phyloP scores from a whole-genome alignment of 768 basidiomycete genomes.

The Mycena indigotica region DNA sequence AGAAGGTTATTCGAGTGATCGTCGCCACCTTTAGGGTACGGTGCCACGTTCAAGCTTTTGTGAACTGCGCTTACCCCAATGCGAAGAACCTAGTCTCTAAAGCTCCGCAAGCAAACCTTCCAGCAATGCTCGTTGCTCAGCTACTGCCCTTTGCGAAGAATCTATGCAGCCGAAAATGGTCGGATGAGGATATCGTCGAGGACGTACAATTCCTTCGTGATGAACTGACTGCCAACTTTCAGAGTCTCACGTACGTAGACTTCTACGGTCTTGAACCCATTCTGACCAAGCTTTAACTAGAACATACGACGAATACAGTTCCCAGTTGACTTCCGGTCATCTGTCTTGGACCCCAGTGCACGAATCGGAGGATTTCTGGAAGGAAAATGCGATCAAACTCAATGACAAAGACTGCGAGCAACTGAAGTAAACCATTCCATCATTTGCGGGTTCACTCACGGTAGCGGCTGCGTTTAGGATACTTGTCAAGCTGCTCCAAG shows the following conservation, averaged over 20 bases:
- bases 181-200: slow-evolving; percentile 92
- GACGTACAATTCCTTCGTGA: slow-evolving; percentile 87
- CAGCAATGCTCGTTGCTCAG: slow-evolving; percentile 89
- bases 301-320: slow-evolving; percentile 95
- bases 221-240: slow-evolving; percentile 81
- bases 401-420: slow-evolving; percentile 85
- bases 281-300: slow-evolving; percentile 39
- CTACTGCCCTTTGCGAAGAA: slow-evolving; percentile 87
- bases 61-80: slow-evolving; percentile 6
- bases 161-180: slow-evolving; percentile 82
- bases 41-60: slow-evolving; percentile 1
- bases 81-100: slow-evolving; percentile 84
- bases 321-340: slow-evolving; percentile 87
- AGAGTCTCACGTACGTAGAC: slow-evolving; percentile 80
- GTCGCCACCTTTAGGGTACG: slow-evolving; percentile 86
- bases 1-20: slow-evolving; percentile 94
- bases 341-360: slow-evolving; percentile 96
- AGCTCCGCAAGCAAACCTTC: slow-evolving; percentile 85
- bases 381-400: slow-evolving; percentile 85
- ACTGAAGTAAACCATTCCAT: slow-evolving; percentile 60
- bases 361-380: slow-evolving; percentile 97
- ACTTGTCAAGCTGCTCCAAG: slow-evolving; percentile 70
- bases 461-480: slow-evolving; percentile 45
- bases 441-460: not conserved
- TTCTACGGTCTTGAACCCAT: not conserved